Evolutionary conservation across 257 asterid species (phyloP), one percentile per base, ranked within the genome.

Genomic region (Scutellaria minor): DNA sequence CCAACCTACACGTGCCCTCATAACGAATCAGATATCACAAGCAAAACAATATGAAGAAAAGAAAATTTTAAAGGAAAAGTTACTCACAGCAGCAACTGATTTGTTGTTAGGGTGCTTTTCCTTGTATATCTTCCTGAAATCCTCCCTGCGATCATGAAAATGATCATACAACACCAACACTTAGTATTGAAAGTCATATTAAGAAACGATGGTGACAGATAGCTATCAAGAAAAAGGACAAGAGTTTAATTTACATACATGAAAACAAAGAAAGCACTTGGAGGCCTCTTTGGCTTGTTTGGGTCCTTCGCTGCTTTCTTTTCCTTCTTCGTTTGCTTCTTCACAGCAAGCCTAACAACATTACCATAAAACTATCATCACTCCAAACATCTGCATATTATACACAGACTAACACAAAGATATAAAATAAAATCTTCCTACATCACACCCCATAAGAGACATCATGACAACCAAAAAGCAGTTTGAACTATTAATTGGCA

Each of bases 191-290:
- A 44, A 13, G 14, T 12, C 4, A 22, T 18, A 40, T 14, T n/a
- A 22, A 48, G 7, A 13, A n/a, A 24, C 47, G 3, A 14, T 14
- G 3, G 9, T 27, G 56, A 58, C 39, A 71, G 12, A 48, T 47
- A 6, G 6, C 6, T 11, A 15, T 1, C 0, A 55, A 52, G 20
- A 5, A n/a, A 45, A 50, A 24, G 18, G 59, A 50, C 11, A 58
- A 31, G 31, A 6, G 66, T 20, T n/a, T 6, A 55, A 42, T 31
- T 46, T 11, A 20, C 85, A 73, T 71, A 90, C 96, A 90, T 90
- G 80, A 90, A 90, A 66, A 90, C 93, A 39, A 90, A 86, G 85
- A 90, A 90, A 74, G 95, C 90, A 73, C 95, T 90, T 5, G 96
- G 81, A 56, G 96, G 86, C 85, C 91, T 88, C 85, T 90, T 90